Evolutionary conservation across 495 filamentous ascomycete genomes (phyloP).

Genomic region (Tuber melanosporum): DNA sequence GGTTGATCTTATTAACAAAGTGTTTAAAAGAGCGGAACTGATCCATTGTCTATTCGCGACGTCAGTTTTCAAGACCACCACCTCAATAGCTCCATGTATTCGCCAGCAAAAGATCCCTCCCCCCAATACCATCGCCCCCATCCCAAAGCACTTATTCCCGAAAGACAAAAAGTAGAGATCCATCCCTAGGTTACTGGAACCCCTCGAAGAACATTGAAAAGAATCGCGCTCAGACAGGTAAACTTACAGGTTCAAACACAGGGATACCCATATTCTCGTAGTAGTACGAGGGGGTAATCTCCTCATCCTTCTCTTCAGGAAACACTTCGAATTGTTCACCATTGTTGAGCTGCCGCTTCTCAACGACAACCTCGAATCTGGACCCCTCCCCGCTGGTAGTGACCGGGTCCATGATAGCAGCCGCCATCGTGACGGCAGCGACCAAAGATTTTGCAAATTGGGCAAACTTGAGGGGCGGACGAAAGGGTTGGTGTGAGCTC

Average conservation of each 20-base stretch:
- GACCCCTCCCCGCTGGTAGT: slow-evolving; percentile 30
- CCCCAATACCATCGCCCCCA: slow-evolving; percentile 30
- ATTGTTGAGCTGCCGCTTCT: slow-evolving; percentile 44
- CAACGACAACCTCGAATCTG: slow-evolving; percentile 39
- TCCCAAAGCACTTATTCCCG: slow-evolving; percentile 19
- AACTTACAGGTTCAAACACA: slow-evolving; percentile 80
- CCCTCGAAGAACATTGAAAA: slow-evolving; percentile 15
- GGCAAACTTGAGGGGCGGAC: slow-evolving; percentile 17
- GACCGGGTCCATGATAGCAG: slow-evolving; percentile 19
- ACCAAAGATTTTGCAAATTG: slow-evolving; percentile 14
- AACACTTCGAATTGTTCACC: slow-evolving; percentile 43
- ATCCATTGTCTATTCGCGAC: slow-evolving; percentile 60
- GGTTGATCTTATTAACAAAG: slow-evolving; percentile 77
- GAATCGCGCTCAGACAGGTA: slow-evolving; percentile 26
- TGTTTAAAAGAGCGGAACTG: slow-evolving; percentile 87
- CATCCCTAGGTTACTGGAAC: slow-evolving; percentile 19
- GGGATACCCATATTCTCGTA: slow-evolving; percentile 79
- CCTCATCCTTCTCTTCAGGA: slow-evolving; percentile 49
- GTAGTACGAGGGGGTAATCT: slow-evolving; percentile 78
- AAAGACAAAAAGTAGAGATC: background rate
- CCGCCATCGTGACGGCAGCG: slow-evolving; percentile 35
- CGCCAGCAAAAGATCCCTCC: slow-evolving; percentile 11
- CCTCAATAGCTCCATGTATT: slow-evolving; percentile 15
- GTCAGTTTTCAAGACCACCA: slow-evolving; percentile 32
- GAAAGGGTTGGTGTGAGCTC: slow-evolving; percentile 4